A percentile compares a stretch with the other conserved stretches of the same genome.
Conservation (phyloP, 441 rosid genomes). For the Lepidium campestre region DNA sequence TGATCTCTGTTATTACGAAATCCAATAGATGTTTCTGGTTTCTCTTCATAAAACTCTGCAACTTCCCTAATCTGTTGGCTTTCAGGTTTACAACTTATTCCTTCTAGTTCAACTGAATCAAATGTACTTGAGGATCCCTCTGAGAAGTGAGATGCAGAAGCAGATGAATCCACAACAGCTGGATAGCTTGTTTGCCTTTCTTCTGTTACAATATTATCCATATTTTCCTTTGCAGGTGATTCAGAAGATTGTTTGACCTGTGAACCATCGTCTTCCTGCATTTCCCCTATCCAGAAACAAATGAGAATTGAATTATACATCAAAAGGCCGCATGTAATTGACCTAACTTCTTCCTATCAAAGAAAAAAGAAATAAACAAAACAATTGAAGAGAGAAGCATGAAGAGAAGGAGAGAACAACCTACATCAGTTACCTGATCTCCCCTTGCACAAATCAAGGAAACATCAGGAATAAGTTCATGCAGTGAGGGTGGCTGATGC, state of each 20-base stretch:
- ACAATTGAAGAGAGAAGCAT: constrained; percentile 13
- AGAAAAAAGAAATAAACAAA: constrained; percentile 2
- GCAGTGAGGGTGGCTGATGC: constrained; percentile 32
- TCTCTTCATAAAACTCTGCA: constrained; percentile 29
- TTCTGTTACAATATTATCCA: constrained; percentile 31
- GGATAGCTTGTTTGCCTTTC: constrained; percentile 28
- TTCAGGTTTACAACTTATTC: constrained; percentile 9
- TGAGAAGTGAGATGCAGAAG: constrained; percentile 19
- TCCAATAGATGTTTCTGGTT: constrained; percentile 24
- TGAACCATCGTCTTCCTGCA: constrained; percentile 83
- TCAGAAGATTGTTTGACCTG: constrained; percentile 40
- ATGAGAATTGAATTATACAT: constrained; percentile 71
- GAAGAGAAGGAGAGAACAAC: constrained; percentile 68
- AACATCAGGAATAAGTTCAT: constrained; percentile 40
- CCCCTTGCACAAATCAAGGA: constrained; percentile 47
- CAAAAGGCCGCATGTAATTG: constrained; percentile 27
- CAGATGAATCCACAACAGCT: constrained; percentile 26
- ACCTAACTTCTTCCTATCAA: constrained; percentile 18
- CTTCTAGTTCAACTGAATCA: constrained; percentile 22
- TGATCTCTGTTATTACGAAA: constrained; percentile 20
- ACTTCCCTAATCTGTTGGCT: constrained; percentile 12
- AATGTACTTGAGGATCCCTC: constrained; percentile 33
- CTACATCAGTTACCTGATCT: constrained; percentile 86
- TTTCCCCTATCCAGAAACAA: constrained; percentile 90
- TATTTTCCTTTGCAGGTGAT: constrained; percentile 25